Conservation (phyloP, 2,329 filamentous ascomycete species). For the Fusarium compactum region DNA sequence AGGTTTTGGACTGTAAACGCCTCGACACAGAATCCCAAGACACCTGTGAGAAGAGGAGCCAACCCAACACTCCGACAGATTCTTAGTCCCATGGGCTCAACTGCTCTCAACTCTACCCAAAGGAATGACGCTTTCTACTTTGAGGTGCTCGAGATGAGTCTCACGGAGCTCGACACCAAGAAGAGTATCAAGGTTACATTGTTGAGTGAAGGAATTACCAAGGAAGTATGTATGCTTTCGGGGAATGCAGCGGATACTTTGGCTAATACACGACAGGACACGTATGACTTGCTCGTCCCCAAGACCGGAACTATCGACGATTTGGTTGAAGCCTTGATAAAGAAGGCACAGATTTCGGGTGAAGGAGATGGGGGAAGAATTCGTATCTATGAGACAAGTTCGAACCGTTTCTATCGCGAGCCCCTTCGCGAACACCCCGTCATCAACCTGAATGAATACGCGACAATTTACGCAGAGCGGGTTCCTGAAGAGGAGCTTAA, state of each 20-base stretch:
- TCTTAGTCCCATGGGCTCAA: constrained; percentile 76
- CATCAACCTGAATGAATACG: constrained; percentile 87
- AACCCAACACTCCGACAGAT: constrained; percentile 82
- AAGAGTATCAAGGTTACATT: constrained; percentile 86
- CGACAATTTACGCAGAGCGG: constrained; percentile 82
- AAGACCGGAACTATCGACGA: constrained; percentile 87
- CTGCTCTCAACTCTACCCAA: constrained; percentile 77
- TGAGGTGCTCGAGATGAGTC: constrained; percentile 92
- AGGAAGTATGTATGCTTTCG: constrained; percentile 73
- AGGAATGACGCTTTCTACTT: constrained; percentile 86
- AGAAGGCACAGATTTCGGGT: constrained; percentile 82
- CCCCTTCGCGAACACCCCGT: constrained; percentile 78
- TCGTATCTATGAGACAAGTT: constrained; percentile 84
- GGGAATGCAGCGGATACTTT: not conserved
- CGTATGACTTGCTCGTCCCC: constrained; percentile 84
- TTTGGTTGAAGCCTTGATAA: constrained; percentile 79
- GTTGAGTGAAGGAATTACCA: constrained; percentile 89
- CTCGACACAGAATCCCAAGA: constrained; percentile 80
- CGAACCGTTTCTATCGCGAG: constrained; percentile 85
- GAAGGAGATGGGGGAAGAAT: constrained; percentile 77
- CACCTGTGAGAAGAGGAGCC: constrained; percentile 77
- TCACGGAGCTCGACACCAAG: constrained; percentile 93
- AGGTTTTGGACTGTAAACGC: constrained; percentile 90
- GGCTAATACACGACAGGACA: constrained; percentile 66
- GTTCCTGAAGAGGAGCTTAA: constrained; percentile 80